Evolutionary conservation across 2,329 filamentous ascomycete genomes (phyloP).

Genomic region (Chalaropsis thielavioides): DNA sequence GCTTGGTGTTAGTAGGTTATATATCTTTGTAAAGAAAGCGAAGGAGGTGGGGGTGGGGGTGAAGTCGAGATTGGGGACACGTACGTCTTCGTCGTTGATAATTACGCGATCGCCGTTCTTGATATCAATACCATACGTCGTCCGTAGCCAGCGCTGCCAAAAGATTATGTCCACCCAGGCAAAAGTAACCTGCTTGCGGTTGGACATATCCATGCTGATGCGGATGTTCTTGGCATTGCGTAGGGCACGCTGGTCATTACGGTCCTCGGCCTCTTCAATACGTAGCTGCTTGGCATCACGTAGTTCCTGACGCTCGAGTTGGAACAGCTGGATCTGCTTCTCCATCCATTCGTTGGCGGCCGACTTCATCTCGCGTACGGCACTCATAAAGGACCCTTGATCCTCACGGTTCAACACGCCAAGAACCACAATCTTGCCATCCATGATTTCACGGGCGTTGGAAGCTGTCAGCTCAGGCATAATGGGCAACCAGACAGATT

Average conservation of each 20-base stretch:
- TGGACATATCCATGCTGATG: constrained; percentile 77
- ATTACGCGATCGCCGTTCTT: constrained; percentile 81
- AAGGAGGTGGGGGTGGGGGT: neutral
- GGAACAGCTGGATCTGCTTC: constrained; percentile 80
- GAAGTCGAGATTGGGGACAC: constrained; percentile 25
- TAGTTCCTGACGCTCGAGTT: constrained; percentile 82
- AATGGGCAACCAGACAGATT: constrained; percentile 86
- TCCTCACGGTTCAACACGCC: constrained; percentile 73
- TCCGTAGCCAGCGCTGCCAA: constrained; percentile 92
- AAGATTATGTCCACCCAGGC: constrained; percentile 96
- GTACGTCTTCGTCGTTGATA: constrained; percentile 93
- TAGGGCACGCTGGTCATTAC: constrained; percentile 74
- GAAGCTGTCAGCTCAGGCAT: constrained; percentile 84
- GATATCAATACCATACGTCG: constrained; percentile 86
- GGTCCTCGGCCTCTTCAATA: constrained; percentile 91
- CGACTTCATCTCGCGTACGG: constrained; percentile 83
- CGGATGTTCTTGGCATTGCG: constrained; percentile 78
- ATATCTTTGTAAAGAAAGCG: neutral
- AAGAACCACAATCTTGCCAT: constrained; percentile 84
- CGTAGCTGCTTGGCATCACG: constrained; percentile 88
- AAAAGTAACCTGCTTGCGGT: constrained; percentile 80
- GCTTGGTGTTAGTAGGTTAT: constrained; percentile 24
- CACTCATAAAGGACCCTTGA: constrained; percentile 60
- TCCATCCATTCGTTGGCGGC: constrained; percentile 97
- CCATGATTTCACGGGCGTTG: constrained; percentile 91